Evolutionary conservation across 352 stramenopile genomes (phyloP).

Genomic region (Phytophthora pseudosyringae): DNA sequence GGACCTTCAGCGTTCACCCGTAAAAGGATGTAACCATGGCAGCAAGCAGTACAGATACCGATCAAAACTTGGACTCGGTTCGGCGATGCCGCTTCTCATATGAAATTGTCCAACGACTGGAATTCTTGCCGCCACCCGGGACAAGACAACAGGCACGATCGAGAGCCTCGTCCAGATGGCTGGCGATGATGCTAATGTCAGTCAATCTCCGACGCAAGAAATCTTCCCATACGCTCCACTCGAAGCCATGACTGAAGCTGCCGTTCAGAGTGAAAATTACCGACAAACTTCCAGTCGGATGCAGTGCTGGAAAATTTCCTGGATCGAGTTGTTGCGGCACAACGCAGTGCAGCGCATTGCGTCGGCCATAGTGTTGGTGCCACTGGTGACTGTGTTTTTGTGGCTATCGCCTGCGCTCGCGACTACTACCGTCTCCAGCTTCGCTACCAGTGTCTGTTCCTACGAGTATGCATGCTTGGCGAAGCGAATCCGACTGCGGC

Average conservation of each 20-base stretch:
- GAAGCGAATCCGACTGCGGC: conserved; percentile 48
- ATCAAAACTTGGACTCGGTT: neutral
- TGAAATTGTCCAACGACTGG: too few relatives aligned
- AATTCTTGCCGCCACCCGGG: neutral
- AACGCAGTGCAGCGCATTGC: conserved; percentile 59
- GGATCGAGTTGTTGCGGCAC: neutral
- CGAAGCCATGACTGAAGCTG: neutral
- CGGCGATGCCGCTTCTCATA: too few relatives aligned
- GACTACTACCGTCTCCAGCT: conserved; percentile 51
- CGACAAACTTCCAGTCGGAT: too few relatives aligned
- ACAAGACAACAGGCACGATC: neutral
- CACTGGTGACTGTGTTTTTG: conserved; percentile 56
- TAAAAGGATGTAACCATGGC: too few relatives aligned
- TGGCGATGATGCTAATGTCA: too few relatives aligned
- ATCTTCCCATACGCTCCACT: neutral
- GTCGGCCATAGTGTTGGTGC: conserved; percentile 50
- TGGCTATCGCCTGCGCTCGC: conserved; percentile 60
- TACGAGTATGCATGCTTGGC: conserved; percentile 69
- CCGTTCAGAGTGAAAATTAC: too few relatives aligned
- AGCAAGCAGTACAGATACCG: too few relatives aligned
- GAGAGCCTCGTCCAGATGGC: too few relatives aligned
- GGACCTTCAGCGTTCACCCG: too few relatives aligned
- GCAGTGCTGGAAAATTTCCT: neutral
- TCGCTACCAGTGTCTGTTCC: conserved; percentile 43
- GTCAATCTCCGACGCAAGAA: too few relatives aligned